Conservation (phyloP, 768 basidiomycete species). For the Leccinum subgranulosum region DNA sequence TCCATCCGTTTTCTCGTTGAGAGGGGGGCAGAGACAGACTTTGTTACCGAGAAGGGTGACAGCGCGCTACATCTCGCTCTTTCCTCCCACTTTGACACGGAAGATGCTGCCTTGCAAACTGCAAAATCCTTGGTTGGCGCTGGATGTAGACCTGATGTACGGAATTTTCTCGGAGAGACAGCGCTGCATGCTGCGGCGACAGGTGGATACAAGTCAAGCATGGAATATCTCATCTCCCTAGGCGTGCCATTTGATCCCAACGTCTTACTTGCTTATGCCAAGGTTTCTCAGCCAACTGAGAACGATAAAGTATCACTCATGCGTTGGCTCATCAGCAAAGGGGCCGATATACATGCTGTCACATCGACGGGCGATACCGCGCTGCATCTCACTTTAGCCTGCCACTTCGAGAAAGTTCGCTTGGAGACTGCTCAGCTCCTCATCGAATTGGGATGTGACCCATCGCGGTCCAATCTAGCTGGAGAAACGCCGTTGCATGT, state of each 20-base stretch:
- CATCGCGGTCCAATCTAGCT: neutral
- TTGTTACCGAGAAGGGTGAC: neutral
- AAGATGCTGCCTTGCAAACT: neutral
- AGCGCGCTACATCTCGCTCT: neutral
- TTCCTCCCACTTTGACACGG: neutral
- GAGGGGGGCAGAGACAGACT: neutral
- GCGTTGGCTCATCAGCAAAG: slow-evolving; percentile 1
- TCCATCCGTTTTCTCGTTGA: neutral
- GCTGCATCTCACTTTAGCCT: neutral
- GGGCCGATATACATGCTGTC: neutral
- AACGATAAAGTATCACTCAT: neutral
- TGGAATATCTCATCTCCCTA: slow-evolving; percentile 1
- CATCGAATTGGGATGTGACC: neutral
- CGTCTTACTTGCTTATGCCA: neutral
- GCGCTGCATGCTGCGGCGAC: neutral
- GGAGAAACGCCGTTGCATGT: slow-evolving; percentile 2
- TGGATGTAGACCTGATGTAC: neutral
- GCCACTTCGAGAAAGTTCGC: neutral
- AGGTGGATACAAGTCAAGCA: neutral
- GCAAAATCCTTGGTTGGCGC: neutral
- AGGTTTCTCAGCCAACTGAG: neutral
- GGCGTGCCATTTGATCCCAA: neutral
- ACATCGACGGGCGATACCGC: neutral
- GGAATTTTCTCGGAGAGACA: neutral
- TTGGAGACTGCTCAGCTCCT: neutral